Conservation (phyloP, 495 filamentous ascomycete genomes). For the Neurospora terricola region DNA sequence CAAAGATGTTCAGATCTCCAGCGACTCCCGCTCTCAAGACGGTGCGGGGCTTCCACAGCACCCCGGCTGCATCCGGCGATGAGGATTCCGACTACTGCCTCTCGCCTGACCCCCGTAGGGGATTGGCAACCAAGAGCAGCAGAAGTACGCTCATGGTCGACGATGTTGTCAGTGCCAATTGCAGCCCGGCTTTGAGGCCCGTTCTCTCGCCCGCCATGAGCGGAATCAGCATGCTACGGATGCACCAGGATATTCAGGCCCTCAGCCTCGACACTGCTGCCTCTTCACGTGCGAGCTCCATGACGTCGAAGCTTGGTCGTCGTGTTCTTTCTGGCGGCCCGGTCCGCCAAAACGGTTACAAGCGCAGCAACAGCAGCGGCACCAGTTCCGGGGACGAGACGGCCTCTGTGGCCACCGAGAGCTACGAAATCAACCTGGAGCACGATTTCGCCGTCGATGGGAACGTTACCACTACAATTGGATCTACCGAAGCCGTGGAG, state of each 20-base stretch:
- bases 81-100: conserved; percentile 67
- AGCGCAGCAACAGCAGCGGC: conserved; percentile 19
- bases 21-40: conserved; percentile 58
- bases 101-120: conserved; percentile 25
- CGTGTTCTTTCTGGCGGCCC: neutral
- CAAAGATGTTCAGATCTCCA: conserved; percentile 10
- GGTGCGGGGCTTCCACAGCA: conserved; percentile 60
- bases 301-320: conserved; percentile 32
- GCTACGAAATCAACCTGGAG: conserved; percentile 82
- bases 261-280: conserved; percentile 38
- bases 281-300: conserved; percentile 33
- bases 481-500: conserved; percentile 45
- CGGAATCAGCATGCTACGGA: conserved; percentile 69
- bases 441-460: conserved; percentile 57
- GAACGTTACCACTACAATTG: neutral
- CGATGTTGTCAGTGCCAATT: conserved; percentile 48
- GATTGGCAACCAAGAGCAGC: conserved; percentile 18
- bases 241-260: conserved; percentile 57
- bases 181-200: conserved; percentile 52
- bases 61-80: conserved; percentile 73
- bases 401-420: conserved; percentile 36
- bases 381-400: conserved; percentile 32
- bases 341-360: conserved; percentile 17
- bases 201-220: conserved; percentile 43
- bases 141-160: conserved; percentile 25